A percentile compares a stretch with the other conserved stretches of the same genome.
phyloP scores from a whole-genome alignment of 106 monocot species.

The Narthecium ossifragum region DNA sequence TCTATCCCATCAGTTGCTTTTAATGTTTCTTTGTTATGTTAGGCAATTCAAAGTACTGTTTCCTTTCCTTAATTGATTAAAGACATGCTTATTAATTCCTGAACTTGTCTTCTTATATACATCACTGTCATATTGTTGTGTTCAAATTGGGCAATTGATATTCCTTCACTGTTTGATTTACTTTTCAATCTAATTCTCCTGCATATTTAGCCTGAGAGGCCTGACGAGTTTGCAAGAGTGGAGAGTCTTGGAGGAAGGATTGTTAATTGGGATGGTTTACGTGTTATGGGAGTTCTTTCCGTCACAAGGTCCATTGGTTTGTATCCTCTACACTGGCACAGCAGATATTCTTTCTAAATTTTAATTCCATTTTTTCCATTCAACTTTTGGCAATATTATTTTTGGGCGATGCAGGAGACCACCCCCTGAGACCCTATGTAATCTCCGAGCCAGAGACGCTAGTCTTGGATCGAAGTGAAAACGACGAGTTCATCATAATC shows the following conservation, averaged over 20 bases:
- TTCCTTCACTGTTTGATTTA: no score
- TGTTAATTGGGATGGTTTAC: not conserved
- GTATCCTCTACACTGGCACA: not conserved
- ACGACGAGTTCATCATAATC: not conserved
- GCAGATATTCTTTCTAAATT: no score
- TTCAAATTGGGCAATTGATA: no score
- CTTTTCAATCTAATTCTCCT: no score
- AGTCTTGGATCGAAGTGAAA: not conserved
- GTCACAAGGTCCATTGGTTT: not conserved
- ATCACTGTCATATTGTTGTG: no score
- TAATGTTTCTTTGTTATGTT: no score
- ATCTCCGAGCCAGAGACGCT: not conserved
- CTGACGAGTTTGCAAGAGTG: not conserved
- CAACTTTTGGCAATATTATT: not conserved
- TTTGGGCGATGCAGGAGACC: not conserved
- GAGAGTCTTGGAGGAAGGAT: not conserved
- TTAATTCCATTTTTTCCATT: not conserved
- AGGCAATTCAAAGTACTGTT: no score
- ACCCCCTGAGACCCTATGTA: not conserved
- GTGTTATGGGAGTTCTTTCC: not conserved
- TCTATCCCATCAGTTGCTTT: no score
- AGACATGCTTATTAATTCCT: no score
- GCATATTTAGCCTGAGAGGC: slow-evolving; percentile 4
- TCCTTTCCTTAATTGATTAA: no score
- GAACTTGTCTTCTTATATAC: no score